These are phyloP conservation scores for Draba incana DNA, from an alignment of 345 rosid species.

Conservation along the genomic window DNA sequence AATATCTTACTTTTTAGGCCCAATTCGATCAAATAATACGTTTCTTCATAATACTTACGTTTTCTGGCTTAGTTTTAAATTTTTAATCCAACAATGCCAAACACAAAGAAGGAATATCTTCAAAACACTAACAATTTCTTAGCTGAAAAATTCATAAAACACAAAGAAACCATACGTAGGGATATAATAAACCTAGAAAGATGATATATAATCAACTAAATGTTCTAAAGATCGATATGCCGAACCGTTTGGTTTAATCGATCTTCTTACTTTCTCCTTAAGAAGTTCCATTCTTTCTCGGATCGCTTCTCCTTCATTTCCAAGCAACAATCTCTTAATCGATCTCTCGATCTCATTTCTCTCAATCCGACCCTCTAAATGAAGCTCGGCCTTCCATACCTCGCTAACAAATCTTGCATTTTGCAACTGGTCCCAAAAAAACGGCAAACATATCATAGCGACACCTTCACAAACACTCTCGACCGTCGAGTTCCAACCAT, in stretches of 20 bases:
- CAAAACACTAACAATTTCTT: neutral
- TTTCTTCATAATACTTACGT: no score
- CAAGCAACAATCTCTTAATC: slow-evolving; percentile 60
- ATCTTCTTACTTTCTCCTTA: slow-evolving; percentile 29
- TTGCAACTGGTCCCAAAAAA: slow-evolving; percentile 56
- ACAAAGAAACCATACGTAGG: neutral
- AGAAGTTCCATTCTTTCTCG: slow-evolving; percentile 18
- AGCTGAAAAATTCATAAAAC: neutral
- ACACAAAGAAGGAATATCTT: neutral
- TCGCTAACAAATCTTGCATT: slow-evolving; percentile 62
- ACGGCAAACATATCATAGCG: slow-evolving; percentile 82
- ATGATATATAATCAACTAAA: slow-evolving; percentile 20
- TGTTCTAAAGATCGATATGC: slow-evolving; percentile 22
- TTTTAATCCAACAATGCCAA: neutral
- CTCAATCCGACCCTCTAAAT: slow-evolving; percentile 64
- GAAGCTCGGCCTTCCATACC: slow-evolving; percentile 65
- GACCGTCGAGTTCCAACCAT: slow-evolving; percentile 81
- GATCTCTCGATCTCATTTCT: slow-evolving; percentile 54
- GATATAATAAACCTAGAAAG: slow-evolving; percentile 9
- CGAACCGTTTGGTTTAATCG: slow-evolving; percentile 34
- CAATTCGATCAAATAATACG: no score
- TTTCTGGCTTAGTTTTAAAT: no score
- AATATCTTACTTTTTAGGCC: neutral
- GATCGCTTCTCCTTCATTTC: slow-evolving; percentile 47
- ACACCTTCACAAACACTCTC: slow-evolving; percentile 64